Evolutionary conservation across 495 filamentous ascomycete species (phyloP).

Genomic region (Daldinia childiae): DNA sequence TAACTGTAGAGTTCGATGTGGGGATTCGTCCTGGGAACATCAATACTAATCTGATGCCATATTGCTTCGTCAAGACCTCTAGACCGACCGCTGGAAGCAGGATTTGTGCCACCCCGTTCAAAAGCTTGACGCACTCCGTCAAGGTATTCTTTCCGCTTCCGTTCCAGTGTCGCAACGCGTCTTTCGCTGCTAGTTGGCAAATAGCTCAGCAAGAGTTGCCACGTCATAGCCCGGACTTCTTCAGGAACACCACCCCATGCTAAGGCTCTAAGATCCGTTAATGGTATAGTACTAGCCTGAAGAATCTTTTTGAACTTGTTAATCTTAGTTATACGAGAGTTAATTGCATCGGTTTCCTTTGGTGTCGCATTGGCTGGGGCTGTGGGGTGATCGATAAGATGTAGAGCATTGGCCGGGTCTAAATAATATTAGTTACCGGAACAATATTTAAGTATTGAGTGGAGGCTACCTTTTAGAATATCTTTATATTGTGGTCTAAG

Average conservation of each 20-base stretch:
- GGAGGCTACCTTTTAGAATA: constrained; percentile 73
- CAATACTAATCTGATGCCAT: constrained; percentile 99
- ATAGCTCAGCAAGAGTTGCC: constrained; percentile 95
- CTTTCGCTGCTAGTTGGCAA: constrained; percentile 93
- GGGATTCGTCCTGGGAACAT: constrained; percentile 95
- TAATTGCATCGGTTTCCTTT: constrained; percentile 88
- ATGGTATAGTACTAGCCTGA: constrained; percentile 86
- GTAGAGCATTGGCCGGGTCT: constrained; percentile 95
- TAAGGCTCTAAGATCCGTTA: constrained; percentile 81
- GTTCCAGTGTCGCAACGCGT: constrained; percentile 86
- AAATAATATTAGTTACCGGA: constrained; percentile 32
- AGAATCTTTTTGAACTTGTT: constrained; percentile 98
- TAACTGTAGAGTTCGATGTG: constrained; percentile 94
- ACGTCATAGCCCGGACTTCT: constrained; percentile 96
- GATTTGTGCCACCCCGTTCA: constrained; percentile 66
- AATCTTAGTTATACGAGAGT: constrained; percentile 88
- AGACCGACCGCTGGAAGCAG: constrained; percentile 57
- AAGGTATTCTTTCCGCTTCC: constrained; percentile 96
- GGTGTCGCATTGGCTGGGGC: constrained; percentile 76
- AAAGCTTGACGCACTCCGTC: constrained; percentile 97
- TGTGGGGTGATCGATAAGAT: constrained; percentile 88
- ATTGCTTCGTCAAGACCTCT: constrained; percentile 92
- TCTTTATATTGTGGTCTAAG: constrained; percentile 97
- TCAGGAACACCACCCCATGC: constrained; percentile 95
- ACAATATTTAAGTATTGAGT: constrained; percentile 6